Percentiles rank a stretch among this genome's conserved stretches.
phyloP scores from a whole-genome alignment of 2,329 filamentous ascomycete genomes.

The Ceratocystis albifundus region DNA sequence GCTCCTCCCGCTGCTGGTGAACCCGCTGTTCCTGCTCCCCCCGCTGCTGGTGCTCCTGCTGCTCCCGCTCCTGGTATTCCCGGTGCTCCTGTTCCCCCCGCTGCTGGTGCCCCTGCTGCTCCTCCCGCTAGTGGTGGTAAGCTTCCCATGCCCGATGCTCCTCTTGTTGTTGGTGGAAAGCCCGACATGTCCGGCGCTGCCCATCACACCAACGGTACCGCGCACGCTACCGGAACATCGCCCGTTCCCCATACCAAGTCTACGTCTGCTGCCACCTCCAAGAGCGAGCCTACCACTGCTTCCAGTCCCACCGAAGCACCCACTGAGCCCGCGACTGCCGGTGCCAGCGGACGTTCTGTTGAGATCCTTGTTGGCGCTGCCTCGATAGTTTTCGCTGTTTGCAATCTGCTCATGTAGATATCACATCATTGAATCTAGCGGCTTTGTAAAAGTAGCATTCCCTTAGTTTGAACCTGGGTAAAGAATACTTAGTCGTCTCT shows the following conservation, averaged over 20 bases:
- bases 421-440: not conserved
- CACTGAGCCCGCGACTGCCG: constrained; percentile 14
- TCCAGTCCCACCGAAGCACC: not conserved
- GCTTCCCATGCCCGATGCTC: not conserved
- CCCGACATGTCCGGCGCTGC: not conserved
- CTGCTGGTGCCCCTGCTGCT: not conserved
- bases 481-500: not conserved
- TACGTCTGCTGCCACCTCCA: not conserved
- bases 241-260: not conserved
- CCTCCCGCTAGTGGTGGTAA: not conserved
- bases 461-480: not conserved
- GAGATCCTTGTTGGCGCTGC: constrained; percentile 1
- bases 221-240: not conserved
- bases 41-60: not conserved
- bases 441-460: not conserved
- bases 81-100: not conserved
- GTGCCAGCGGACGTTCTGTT: not conserved
- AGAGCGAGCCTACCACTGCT: not conserved
- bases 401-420: constrained; percentile 5
- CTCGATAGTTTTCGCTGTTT: constrained; percentile 14
- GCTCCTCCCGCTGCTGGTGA: not conserved
- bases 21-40: not conserved
- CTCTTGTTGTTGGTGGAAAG: not conserved
- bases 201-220: not conserved
- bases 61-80: not conserved